Evolutionary conservation across 2,329 filamentous ascomycete genomes (phyloP).

Genomic region (Xylariales sp.): DNA sequence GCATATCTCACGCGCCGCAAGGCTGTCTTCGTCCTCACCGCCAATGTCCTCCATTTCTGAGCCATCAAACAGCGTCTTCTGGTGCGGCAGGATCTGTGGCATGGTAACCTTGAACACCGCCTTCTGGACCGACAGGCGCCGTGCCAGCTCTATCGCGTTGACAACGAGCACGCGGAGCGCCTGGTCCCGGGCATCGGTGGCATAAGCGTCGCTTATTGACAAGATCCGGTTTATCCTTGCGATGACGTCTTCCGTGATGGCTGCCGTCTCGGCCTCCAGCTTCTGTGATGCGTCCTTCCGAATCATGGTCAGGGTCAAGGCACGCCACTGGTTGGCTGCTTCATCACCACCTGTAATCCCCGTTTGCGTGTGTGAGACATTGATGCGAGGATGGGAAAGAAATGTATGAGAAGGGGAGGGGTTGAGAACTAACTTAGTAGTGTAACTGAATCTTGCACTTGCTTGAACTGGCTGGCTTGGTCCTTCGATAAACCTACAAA

Average conservation of each 20-base stretch:
- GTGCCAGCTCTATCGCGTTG: slow-evolving; percentile 51
- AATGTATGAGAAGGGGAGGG: slow-evolving; percentile 8
- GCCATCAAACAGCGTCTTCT: slow-evolving; percentile 51
- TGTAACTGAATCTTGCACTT: slow-evolving; percentile 41
- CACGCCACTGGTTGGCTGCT: slow-evolving; percentile 62
- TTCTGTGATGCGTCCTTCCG: slow-evolving; percentile 45
- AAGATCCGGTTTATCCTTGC: slow-evolving; percentile 44
- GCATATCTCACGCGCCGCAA: slow-evolving; percentile 48
- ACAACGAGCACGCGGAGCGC: slow-evolving; percentile 48
- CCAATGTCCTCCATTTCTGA: slow-evolving; percentile 63
- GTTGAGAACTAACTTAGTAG: slow-evolving; percentile 31
- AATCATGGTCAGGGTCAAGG: slow-evolving; percentile 57
- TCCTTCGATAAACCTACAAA: slow-evolving; percentile 58
- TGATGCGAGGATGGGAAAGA: no score
- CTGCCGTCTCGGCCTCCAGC: slow-evolving; percentile 40
- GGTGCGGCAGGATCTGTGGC: slow-evolving; percentile 49
- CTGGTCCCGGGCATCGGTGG: slow-evolving; percentile 42
- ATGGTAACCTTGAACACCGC: slow-evolving; percentile 53
- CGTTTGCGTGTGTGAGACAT: no score
- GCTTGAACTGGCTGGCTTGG: slow-evolving; percentile 45
- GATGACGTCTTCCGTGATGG: slow-evolving; percentile 38
- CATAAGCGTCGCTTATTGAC: slow-evolving; percentile 38
- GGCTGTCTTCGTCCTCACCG: slow-evolving; percentile 54
- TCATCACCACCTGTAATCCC: slow-evolving; percentile 40
- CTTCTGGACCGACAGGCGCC: slow-evolving; percentile 53